phyloP scores from a whole-genome alignment of 495 filamentous ascomycete species.

The Penicillium herquei region DNA sequence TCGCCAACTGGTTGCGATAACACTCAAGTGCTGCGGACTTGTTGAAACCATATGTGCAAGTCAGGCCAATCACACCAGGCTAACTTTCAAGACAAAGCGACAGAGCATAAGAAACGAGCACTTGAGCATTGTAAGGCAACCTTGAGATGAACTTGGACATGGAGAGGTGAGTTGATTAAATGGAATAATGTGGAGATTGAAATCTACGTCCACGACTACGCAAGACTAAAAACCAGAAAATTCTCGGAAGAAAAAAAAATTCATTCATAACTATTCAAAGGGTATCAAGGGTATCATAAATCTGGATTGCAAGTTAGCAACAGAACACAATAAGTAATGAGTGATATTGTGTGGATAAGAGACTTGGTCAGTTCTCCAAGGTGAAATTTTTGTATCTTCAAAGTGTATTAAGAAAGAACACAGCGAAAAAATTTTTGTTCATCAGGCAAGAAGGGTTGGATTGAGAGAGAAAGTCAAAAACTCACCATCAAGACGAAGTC shows the following conservation, averaged over 20 bases:
- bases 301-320: conserved; percentile 24
- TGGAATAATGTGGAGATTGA: neutral
- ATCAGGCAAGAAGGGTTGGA: conserved; percentile 49
- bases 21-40: too few relatives aligned
- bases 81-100: too few relatives aligned
- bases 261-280: conserved; percentile 7
- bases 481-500: conserved; percentile 24
- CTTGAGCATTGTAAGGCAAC: too few relatives aligned
- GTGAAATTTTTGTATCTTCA: conserved; percentile 76
- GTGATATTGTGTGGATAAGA: conserved; percentile 19
- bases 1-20: too few relatives aligned
- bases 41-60: too few relatives aligned
- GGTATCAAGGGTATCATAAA: conserved; percentile 9
- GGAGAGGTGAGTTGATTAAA: too few relatives aligned
- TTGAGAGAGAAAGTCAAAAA: conserved; percentile 12
- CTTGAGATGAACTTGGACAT: too few relatives aligned
- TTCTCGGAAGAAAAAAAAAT: neutral
- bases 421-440: conserved; percentile 70
- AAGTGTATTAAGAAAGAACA: conserved; percentile 72
- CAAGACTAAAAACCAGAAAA: neutral
- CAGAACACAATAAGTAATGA: conserved; percentile 14
- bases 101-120: too few relatives aligned
- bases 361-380: conserved; percentile 87
- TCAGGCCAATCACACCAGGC: too few relatives aligned
- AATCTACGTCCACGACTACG: neutral